Percentiles rank a stretch among this genome's conserved stretches.
Conservation (phyloP, 768 basidiomycete species). For the Kwoniella europaea region DNA sequence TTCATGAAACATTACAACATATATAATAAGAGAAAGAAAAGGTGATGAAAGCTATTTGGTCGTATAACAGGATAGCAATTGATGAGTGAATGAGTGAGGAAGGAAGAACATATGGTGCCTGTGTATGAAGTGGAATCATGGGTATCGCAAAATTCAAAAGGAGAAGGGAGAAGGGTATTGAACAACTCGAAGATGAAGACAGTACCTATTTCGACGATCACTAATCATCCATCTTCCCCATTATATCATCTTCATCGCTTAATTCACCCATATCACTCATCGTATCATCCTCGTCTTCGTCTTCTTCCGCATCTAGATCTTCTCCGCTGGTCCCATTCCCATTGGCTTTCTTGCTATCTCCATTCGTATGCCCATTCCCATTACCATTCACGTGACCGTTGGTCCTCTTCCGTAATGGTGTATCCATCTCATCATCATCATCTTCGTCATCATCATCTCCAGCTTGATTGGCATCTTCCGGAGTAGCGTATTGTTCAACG, state of each 20-base stretch:
- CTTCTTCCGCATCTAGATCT: slow-evolving; percentile 62
- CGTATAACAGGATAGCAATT: background rate
- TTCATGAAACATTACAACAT: background rate
- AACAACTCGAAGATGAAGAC: background rate
- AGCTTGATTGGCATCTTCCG: slow-evolving; percentile 82
- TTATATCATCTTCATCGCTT: slow-evolving; percentile 54
- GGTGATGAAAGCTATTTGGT: background rate
- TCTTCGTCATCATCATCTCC: slow-evolving; percentile 64
- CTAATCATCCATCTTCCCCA: slow-evolving; percentile 57
- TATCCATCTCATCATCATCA: slow-evolving; percentile 58
- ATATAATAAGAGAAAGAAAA: background rate
- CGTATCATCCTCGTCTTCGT: slow-evolving; percentile 63
- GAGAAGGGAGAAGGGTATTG: background rate
- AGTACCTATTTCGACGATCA: background rate
- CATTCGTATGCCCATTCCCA: slow-evolving; percentile 10
- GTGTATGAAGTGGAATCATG: background rate
- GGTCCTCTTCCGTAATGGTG: slow-evolving; percentile 15
- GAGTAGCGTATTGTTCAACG: slow-evolving; percentile 90
- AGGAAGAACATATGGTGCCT: background rate
- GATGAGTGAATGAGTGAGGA: background rate
- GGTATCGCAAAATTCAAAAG: background rate
- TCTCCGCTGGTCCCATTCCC: slow-evolving; percentile 24
- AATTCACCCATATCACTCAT: slow-evolving; percentile 58
- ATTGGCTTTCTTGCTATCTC: slow-evolving; percentile 10
- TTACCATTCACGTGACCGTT: slow-evolving; percentile 26